Evolutionary conservation across 176 grass and related monocot species (phyloP).

Genomic region (Zea luxurians): DNA sequence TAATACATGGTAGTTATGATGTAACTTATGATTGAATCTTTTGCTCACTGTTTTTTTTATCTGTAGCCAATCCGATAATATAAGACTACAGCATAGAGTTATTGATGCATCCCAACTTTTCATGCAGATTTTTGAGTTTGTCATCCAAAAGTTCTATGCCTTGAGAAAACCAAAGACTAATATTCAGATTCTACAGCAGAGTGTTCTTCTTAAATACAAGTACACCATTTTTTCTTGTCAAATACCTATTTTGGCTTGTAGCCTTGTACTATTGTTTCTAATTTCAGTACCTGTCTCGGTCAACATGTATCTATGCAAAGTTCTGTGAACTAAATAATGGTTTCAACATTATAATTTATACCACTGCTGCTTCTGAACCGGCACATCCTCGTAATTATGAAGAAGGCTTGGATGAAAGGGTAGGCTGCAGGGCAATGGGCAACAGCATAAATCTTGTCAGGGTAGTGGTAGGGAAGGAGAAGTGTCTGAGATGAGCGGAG

Average conservation of each 20-base stretch:
- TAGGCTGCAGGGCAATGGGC: neutral
- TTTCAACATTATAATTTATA: neutral
- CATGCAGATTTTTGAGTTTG: slow-evolving; percentile 91
- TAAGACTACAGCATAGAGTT: slow-evolving; percentile 22
- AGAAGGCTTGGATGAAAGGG: neutral
- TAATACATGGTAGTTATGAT: slow-evolving; percentile 11
- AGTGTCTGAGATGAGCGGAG: no score
- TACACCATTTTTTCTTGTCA: slow-evolving; percentile 46
- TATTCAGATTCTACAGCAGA: slow-evolving; percentile 97
- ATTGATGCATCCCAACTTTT: slow-evolving; percentile 37
- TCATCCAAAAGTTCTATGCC: slow-evolving; percentile 94
- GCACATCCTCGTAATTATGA: neutral
- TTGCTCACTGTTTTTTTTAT: slow-evolving; percentile 19
- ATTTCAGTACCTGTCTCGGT: neutral
- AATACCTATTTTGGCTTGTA: slow-evolving; percentile 13
- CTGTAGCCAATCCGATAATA: neutral
- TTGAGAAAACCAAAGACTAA: slow-evolving; percentile 99
- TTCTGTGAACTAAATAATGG: neutral
- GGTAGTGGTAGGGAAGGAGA: neutral
- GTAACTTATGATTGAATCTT: slow-evolving; percentile 9
- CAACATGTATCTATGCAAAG: neutral
- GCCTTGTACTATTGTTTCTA: slow-evolving; percentile 7
- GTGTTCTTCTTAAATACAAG: slow-evolving; percentile 98
- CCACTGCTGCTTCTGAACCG: neutral
- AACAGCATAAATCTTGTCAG: neutral